Percentiles rank a stretch among this genome's conserved stretches.
These are phyloP conservation scores for Cyberlindnera samutprakarnensis DNA, from an alignment of 805 yeast species.

Conservation along the genomic window DNA sequence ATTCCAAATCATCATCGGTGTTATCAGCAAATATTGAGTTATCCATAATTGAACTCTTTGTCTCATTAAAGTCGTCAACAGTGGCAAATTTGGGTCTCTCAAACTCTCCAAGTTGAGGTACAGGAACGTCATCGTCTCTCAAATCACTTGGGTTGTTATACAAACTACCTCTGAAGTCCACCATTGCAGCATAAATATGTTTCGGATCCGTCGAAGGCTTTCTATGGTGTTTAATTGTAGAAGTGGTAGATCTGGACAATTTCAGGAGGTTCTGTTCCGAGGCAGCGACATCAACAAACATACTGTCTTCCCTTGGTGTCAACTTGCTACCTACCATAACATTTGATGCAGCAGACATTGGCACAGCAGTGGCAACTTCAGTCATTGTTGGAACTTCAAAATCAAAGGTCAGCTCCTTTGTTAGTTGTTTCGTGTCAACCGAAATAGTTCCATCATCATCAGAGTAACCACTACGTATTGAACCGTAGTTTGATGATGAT, in stretches of 20 bases:
- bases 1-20: constrained; percentile 18
- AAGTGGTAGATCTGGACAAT: constrained; percentile 11
- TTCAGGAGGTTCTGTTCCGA: constrained; percentile 6
- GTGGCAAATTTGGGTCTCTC: constrained; percentile 11
- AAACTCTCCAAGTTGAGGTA: constrained; percentile 6
- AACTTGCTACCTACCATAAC: constrained; percentile 15
- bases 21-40: constrained; percentile 21
- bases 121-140: constrained; percentile 11
- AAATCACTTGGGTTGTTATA: constrained; percentile 17
- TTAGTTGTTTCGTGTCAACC: constrained; percentile 3
- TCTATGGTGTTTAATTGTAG: constrained; percentile 18
- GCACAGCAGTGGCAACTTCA: constrained; percentile 20
- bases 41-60: constrained; percentile 14
- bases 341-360: constrained; percentile 21
- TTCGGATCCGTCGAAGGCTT: constrained; percentile 12
- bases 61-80: constrained; percentile 9
- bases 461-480: constrained; percentile 6
- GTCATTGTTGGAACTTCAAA: constrained; percentile 20
- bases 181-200: constrained; percentile 6
- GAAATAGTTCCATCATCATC: constrained; percentile 2
- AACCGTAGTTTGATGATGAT: constrained; percentile 20
- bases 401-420: constrained; percentile 20
- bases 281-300: constrained; percentile 16
- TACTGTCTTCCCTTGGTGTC: constrained; percentile 16
- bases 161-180: constrained; percentile 19